phyloP scores from a whole-genome alignment of 768 basidiomycete species.

The Podaxis rugospora region DNA sequence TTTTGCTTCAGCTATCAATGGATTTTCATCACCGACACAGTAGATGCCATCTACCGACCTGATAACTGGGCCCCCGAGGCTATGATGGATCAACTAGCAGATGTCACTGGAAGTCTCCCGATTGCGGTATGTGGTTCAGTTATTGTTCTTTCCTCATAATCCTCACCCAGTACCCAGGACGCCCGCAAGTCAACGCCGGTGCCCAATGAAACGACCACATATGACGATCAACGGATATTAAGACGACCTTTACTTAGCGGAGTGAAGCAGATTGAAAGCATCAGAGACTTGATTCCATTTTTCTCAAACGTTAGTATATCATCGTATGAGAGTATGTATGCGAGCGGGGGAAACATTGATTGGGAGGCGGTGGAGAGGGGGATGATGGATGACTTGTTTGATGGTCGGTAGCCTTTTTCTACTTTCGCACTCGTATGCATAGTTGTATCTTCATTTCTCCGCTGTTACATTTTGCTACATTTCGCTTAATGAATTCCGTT shows the following conservation, averaged over 20 bases:
- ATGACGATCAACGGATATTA: conserved; percentile 40
- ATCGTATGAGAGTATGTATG: conserved; percentile 89
- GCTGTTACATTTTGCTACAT: neutral
- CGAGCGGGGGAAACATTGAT: conserved; percentile 75
- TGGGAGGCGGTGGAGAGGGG: conserved; percentile 86
- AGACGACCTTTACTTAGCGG: conserved; percentile 71
- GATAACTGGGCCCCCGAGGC: conserved; percentile 81
- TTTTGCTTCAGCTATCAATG: conserved; percentile 76
- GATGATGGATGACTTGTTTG: conserved; percentile 87
- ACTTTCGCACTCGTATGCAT: neutral
- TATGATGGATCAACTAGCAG: conserved; percentile 87
- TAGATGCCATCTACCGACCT: conserved; percentile 88
- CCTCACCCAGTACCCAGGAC: conserved; percentile 20
- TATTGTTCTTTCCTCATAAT: neutral
- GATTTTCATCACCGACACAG: conserved; percentile 98
- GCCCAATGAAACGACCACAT: conserved; percentile 24
- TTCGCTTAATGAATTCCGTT: neutral
- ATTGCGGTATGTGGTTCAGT: conserved; percentile 26
- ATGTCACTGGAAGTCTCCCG: conserved; percentile 71
- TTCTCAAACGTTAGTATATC: conserved; percentile 86
- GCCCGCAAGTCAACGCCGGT: conserved; percentile 20
- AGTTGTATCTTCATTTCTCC: neutral
- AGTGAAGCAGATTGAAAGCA: conserved; percentile 74
- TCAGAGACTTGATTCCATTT: conserved; percentile 85
- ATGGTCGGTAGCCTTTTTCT: conserved; percentile 46